phyloP scores from a whole-genome alignment of 2,329 filamentous ascomycete genomes.

The Colletotrichum sp. region DNA sequence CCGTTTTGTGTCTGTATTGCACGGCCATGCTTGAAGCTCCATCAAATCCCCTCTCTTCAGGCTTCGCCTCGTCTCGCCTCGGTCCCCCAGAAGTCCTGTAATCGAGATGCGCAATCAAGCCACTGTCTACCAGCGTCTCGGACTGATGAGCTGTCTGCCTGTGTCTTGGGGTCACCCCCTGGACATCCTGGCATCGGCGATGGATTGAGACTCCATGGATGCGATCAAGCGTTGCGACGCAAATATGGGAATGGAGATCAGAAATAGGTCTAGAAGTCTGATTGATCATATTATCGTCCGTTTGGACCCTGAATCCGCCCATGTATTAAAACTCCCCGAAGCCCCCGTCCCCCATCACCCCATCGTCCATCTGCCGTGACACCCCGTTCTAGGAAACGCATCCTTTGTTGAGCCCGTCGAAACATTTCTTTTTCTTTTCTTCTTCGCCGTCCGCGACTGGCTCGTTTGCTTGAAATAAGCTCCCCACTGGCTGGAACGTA shows the following conservation, averaged over 20 bases:
- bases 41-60: not conserved
- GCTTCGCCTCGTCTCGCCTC: not conserved
- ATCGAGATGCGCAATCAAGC: conserved; percentile 15
- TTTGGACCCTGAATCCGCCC: conserved; percentile 15
- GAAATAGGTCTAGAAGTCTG: not conserved
- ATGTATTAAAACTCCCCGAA: conserved; percentile 8
- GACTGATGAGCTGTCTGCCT: conserved; percentile 11
- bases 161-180: not conserved
- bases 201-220: not conserved
- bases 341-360: not conserved
- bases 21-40: not conserved
- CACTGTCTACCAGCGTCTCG: conserved; percentile 16
- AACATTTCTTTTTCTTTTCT: not conserved
- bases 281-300: not conserved
- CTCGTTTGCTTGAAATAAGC: not conserved
- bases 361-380: not conserved
- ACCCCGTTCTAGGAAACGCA: not conserved
- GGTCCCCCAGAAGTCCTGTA: not conserved
- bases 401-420: not conserved
- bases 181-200: not conserved
- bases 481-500: conserved; percentile 5
- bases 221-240: not conserved
- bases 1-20: not conserved
- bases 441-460: not conserved
- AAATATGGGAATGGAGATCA: not conserved